Evolutionary conservation across 176 grass and related monocot species (phyloP), one percentile per base, ranked within the genome.

Genomic region (Urochloa ruziziensis): DNA sequence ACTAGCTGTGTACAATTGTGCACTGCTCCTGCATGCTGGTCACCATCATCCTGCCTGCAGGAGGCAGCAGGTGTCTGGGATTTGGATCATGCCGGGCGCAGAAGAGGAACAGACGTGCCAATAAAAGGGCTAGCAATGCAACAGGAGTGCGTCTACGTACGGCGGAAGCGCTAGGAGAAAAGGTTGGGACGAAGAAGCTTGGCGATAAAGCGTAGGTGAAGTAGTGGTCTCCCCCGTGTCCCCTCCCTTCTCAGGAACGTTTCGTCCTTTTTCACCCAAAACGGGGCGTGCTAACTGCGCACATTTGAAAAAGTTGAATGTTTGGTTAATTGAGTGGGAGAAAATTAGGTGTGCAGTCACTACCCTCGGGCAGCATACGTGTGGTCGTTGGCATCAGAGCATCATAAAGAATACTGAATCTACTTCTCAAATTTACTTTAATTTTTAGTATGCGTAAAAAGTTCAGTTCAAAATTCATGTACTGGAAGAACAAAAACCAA

Each of bases 241-340:
- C 54, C 73, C 42, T 78, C 42, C 73, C 80, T 78, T 77, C 32
- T 82, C 73, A 77, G 52, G 63, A 70, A 88, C 53, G 40, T 61
- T 7, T 88, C 61, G 62, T 65, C 43, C 72, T 35, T 67, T 77
- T 62, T 77, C 79, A 62, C 51, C n/a, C 1, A 25, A 11, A 56
- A 46, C 79, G 10, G 62, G 33, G 51, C 71, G 49, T 13, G 73
- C 59, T 57, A 47, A 74, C 48, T 3, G 25, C 24, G n/a, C 18
- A 17, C 53, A 53, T 65, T 42, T 3, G 18, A 19, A n/a, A 19
- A n/a, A 19, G 63, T 10, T 61, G 39, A 52, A 79, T 78, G 51
- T 40, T 32, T 29, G 48, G 25, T 66, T n/a, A 39, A 58, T 49
- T 7, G 42, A 8, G 46, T 16, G 56, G 17, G 7, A 51, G 42